Percentiles rank a stretch among this genome's conserved stretches.
phyloP scores from a whole-genome alignment of 805 yeast species.

The Candida anglica region DNA sequence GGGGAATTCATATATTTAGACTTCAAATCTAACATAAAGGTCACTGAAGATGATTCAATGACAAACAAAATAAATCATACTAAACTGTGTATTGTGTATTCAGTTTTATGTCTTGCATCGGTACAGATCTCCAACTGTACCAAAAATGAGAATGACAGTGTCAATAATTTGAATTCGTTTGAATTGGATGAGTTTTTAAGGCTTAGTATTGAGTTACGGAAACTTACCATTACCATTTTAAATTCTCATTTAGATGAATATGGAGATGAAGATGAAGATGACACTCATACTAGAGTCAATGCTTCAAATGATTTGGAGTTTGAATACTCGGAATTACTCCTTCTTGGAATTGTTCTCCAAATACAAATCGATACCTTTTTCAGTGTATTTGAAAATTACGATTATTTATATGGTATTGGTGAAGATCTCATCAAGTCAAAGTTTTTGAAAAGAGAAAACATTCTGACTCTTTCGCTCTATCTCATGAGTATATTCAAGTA shows the following conservation, averaged over 20 bases:
- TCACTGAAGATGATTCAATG: slow-evolving; percentile 6
- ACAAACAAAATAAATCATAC: slow-evolving; percentile 11
- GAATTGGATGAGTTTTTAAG: slow-evolving; percentile 19
- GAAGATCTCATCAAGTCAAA: slow-evolving; percentile 23
- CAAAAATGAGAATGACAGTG: slow-evolving; percentile 11
- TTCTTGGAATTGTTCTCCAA: slow-evolving; percentile 33
- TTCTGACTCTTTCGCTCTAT: slow-evolving; percentile 18
- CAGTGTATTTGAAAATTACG: slow-evolving; percentile 40
- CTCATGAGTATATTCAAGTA: slow-evolving; percentile 26
- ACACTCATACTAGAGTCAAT: slow-evolving; percentile 1
- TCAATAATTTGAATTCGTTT: no score
- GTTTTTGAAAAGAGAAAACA: slow-evolving; percentile 6
- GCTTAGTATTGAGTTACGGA: slow-evolving; percentile 31
- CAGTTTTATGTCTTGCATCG: slow-evolving; percentile 20
- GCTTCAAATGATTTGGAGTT: slow-evolving; percentile 1
- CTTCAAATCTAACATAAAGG: slow-evolving; percentile 2
- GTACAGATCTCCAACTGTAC: slow-evolving; percentile 9
- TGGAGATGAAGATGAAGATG: slow-evolving; percentile 20
- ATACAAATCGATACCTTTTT: slow-evolving; percentile 34
- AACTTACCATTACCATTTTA: slow-evolving; percentile 29
- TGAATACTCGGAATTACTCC: slow-evolving; percentile 29
- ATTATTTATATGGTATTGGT: slow-evolving; percentile 38
- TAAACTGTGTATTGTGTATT: slow-evolving; percentile 20
- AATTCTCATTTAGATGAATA: slow-evolving; percentile 40
- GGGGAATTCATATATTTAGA: slow-evolving; percentile 22